These are phyloP conservation scores for Nyssa sinensis DNA, from an alignment of 148 eudicot species.

Conservation along the genomic window DNA sequence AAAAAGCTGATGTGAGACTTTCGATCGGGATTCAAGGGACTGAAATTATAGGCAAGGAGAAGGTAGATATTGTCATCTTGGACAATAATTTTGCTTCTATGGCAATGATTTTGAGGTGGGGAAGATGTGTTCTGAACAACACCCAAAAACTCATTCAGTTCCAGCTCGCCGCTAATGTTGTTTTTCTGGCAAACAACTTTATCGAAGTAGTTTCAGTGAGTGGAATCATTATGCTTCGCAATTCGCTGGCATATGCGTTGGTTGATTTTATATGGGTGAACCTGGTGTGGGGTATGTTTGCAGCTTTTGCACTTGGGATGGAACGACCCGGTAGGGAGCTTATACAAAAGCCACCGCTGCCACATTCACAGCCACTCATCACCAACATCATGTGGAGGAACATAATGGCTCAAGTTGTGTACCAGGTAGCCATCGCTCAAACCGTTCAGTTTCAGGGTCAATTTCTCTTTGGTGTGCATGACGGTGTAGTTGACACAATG, in stretches of 20 bases:
- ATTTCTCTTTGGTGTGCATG: slow-evolving; percentile 14
- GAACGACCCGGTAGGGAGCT: slow-evolving; percentile 31
- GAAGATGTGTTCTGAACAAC: slow-evolving; percentile 34
- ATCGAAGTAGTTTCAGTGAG: slow-evolving; percentile 33
- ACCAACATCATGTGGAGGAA: slow-evolving; percentile 39
- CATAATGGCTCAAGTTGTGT: slow-evolving; percentile 26
- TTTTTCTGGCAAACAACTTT: slow-evolving; percentile 27
- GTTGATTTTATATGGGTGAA: slow-evolving; percentile 45
- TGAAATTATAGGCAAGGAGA: slow-evolving; percentile 33
- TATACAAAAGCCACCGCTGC: slow-evolving; percentile 27
- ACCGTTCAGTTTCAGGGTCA: slow-evolving; percentile 29
- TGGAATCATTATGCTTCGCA: too few species aligned
- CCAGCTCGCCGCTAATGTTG: slow-evolving; percentile 34
- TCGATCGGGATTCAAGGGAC: slow-evolving; percentile 41
- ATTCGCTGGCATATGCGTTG: too few species aligned
- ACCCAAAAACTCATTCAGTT: slow-evolving; percentile 38
- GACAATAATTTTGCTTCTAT: slow-evolving; percentile 35
- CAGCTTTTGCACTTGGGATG: slow-evolving; percentile 31
- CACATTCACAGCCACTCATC: slow-evolving; percentile 28
- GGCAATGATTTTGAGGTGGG: slow-evolving; percentile 31
- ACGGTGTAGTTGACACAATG: slow-evolving; percentile 24
- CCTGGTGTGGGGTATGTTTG: slow-evolving; percentile 32
- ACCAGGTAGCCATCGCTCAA: slow-evolving; percentile 26
- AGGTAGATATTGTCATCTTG: slow-evolving; percentile 34
- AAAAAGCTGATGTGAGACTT: slow-evolving; percentile 32